A percentile compares a stretch with the other conserved stretches of the same genome.
These are phyloP conservation scores for Pichiaceae sp. DNA, from an alignment of 1,139 yeast species.

Conservation along the genomic window DNA sequence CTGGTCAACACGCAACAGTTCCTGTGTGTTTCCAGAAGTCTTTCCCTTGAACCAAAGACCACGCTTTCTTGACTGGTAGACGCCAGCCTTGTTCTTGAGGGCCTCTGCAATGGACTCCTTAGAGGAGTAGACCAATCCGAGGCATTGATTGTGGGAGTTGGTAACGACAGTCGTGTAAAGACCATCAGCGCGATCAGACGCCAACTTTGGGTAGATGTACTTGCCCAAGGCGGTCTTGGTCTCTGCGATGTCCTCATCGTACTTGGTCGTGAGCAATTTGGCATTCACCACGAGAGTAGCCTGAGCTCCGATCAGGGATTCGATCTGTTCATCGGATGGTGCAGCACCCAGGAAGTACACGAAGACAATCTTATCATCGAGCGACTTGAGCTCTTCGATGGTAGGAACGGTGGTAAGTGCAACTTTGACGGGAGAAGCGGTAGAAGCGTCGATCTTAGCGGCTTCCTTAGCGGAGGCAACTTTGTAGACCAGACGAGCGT, in stretches of 20 bases:
- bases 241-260: conserved; percentile 16
- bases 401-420: conserved; percentile 14
- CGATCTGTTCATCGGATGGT: conserved; percentile 15
- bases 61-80: conserved; percentile 84
- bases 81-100: conserved; percentile 75
- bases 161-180: conserved; percentile 80
- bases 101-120: conserved; percentile 75
- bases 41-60: conserved; percentile 96
- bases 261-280: conserved; percentile 34
- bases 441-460: conserved; percentile 10
- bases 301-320: conserved; percentile 29
- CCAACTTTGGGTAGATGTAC: conserved; percentile 46
- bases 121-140: conserved; percentile 91
- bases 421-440: conserved; percentile 5
- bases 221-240: conserved; percentile 34
- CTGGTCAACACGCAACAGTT: conserved; percentile 50
- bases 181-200: conserved; percentile 82
- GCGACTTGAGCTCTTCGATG: conserved; percentile 16
- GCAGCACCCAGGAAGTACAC: conserved; percentile 17
- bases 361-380: conserved; percentile 37
- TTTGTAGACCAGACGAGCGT: conserved; percentile 44
- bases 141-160: conserved; percentile 52
- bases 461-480: conserved; percentile 15
- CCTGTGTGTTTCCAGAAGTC: conserved; percentile 91
- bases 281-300: conserved; percentile 42